Evolutionary conservation across 2,329 filamentous ascomycete genomes (phyloP).

Genomic region (Colletotrichum neosansevieriae): DNA sequence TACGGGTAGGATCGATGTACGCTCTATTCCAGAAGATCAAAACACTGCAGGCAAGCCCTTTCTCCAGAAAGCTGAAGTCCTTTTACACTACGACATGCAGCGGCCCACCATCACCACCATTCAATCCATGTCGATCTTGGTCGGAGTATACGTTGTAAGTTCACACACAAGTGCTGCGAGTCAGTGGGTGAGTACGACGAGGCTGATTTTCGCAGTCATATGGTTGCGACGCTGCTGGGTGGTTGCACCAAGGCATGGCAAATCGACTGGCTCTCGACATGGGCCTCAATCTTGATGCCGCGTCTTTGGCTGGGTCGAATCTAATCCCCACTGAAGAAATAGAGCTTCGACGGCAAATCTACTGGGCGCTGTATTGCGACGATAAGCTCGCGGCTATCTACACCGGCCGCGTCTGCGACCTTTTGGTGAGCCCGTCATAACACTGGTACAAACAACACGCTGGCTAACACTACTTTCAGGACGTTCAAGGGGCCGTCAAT

Average conservation of each 20-base stretch:
- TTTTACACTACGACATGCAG: constrained; percentile 43
- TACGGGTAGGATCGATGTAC: constrained; percentile 48
- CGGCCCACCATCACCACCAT: constrained; percentile 52
- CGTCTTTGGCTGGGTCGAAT: constrained; percentile 44
- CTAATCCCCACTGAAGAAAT: constrained; percentile 46
- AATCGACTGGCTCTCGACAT: constrained; percentile 51
- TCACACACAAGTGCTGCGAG: fast-evolving
- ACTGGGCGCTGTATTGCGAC: constrained; percentile 52
- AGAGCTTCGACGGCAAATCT: constrained; percentile 50
- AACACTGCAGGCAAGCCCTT: constrained; percentile 51
- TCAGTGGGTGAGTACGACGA: too few species aligned
- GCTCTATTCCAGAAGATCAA: constrained; percentile 46
- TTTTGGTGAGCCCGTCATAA: constrained; percentile 46
- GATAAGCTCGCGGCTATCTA: constrained; percentile 52
- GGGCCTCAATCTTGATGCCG: constrained; percentile 52
- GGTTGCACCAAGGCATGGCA: constrained; percentile 54
- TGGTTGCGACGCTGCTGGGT: constrained; percentile 51
- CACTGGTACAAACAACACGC: not conserved
- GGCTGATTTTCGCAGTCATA: constrained; percentile 44
- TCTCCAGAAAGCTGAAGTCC: constrained; percentile 45
- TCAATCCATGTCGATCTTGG: constrained; percentile 50
- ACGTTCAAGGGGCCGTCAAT: constrained; percentile 48
- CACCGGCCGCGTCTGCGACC: constrained; percentile 51
- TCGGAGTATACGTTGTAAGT: constrained; percentile 45
- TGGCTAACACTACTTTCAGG: constrained; percentile 36